phyloP scores from a whole-genome alignment of 768 basidiomycete species.

The Russula virescens region DNA sequence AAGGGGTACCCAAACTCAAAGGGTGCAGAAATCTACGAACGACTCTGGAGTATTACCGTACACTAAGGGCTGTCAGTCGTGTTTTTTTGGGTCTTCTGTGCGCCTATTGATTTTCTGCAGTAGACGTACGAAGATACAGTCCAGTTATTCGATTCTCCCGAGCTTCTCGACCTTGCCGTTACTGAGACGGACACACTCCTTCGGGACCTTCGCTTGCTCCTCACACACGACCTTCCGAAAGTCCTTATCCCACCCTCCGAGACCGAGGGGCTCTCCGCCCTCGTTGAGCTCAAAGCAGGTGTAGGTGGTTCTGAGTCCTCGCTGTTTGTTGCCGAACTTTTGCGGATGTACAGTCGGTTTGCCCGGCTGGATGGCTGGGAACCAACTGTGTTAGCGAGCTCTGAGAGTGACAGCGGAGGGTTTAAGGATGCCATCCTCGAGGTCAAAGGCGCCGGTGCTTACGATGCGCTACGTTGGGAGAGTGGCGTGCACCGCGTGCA shows the following conservation, averaged over 20 bases:
- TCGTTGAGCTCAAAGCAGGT: slow-evolving; percentile 89
- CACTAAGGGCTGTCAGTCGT: slow-evolving; percentile 12
- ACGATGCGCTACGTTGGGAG: slow-evolving; percentile 80
- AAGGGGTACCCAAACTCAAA: slow-evolving; percentile 3
- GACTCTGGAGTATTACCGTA: slow-evolving; percentile 2
- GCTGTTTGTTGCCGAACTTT: slow-evolving; percentile 70
- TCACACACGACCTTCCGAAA: slow-evolving; percentile 50
- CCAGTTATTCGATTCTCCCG: slow-evolving; percentile 19
- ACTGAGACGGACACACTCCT: slow-evolving; percentile 11
- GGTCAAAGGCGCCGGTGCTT: slow-evolving; percentile 70
- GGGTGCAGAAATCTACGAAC: slow-evolving; percentile 3
- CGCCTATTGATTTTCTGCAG: slow-evolving; percentile 4
- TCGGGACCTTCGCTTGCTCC: slow-evolving; percentile 20
- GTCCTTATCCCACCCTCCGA: slow-evolving; percentile 69
- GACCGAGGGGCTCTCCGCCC: slow-evolving; percentile 62
- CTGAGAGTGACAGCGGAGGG: slow-evolving; percentile 56
- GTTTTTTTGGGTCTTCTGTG: not conserved
- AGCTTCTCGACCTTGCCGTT: slow-evolving; percentile 22
- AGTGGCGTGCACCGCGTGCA: slow-evolving; percentile 96
- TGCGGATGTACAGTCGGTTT: slow-evolving; percentile 76
- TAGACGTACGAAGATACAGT: slow-evolving; percentile 21
- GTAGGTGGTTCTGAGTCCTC: slow-evolving; percentile 88
- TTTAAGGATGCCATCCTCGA: slow-evolving; percentile 76
- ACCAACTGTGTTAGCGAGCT: slow-evolving; percentile 51
- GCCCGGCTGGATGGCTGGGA: slow-evolving; percentile 56